Conservation (phyloP, 805 yeast genomes). For the Candida khao-thaluensis region DNA sequence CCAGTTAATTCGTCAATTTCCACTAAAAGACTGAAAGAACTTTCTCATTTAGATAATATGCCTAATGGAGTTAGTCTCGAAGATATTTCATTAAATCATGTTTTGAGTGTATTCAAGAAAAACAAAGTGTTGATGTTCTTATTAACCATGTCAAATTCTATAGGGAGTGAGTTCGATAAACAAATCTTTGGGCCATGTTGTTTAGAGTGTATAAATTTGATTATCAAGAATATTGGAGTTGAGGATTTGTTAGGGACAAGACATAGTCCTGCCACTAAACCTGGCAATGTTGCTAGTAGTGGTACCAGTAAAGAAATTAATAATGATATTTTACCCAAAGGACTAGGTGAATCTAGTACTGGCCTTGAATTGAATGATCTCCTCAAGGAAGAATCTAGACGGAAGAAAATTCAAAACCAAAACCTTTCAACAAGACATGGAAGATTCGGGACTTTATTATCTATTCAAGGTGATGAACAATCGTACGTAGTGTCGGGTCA, state of each 20-base stretch:
- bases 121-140: constrained; percentile 75
- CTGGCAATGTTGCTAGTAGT: constrained; percentile 1
- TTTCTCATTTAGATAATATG: constrained; percentile 35
- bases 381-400: constrained; percentile 57
- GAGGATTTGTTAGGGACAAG: constrained; percentile 21
- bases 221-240: constrained; percentile 57
- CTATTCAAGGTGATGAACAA: constrained; percentile 60
- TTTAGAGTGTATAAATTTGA: constrained; percentile 66
- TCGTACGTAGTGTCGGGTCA: constrained; percentile 72
- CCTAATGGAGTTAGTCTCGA: constrained; percentile 60
- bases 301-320: neutral
- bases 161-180: constrained; percentile 63
- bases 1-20: constrained; percentile 59
- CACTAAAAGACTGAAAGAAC: constrained; percentile 38
- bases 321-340: too few species aligned
- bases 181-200: constrained; percentile 59
- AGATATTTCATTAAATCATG: constrained; percentile 65
- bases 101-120: constrained; percentile 56
- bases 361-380: constrained; percentile 49
- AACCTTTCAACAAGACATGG: constrained; percentile 75
- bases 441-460: constrained; percentile 82
- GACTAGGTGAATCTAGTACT: too few species aligned
- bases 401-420: constrained; percentile 49
- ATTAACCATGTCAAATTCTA: constrained; percentile 64
- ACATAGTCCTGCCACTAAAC: neutral